Evolutionary conservation across 371 early-diverging fungal genomes (phyloP).

Genomic region (Mucor plumbeus): DNA sequence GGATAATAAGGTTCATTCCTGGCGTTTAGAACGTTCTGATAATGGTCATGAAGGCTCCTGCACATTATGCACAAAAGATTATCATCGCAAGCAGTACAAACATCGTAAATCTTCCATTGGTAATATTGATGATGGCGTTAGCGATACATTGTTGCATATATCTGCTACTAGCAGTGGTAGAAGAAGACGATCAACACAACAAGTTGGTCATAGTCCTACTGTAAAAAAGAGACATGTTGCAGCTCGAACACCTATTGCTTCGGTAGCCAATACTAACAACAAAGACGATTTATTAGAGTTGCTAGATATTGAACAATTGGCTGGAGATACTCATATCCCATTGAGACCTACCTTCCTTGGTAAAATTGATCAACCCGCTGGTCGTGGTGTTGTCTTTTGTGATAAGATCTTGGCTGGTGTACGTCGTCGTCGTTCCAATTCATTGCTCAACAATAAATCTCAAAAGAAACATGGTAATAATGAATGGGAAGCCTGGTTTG

Average conservation of each 20-base stretch:
- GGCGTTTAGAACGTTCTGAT: constrained; percentile 35
- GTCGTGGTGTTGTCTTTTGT: constrained; percentile 35
- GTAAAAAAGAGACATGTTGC: constrained; percentile 12
- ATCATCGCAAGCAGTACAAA: constrained; percentile 38
- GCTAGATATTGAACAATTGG: constrained; percentile 45
- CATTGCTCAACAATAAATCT: background rate
- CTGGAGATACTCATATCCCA: constrained; percentile 20
- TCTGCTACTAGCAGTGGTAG: background rate
- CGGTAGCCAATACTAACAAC: background rate
- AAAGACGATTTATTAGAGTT: constrained; percentile 20
- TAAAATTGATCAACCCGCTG: constrained; percentile 34
- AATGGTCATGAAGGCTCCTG: constrained; percentile 24
- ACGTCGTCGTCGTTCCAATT: constrained; percentile 23
- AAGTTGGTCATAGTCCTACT: background rate
- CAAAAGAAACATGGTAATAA: background rate
- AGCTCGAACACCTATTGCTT: background rate
- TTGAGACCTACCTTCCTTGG: constrained; percentile 34
- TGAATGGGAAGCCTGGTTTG: constrained; percentile 48
- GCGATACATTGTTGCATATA: background rate
- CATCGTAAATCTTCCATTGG: constrained; percentile 21
- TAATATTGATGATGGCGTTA: constrained; percentile 8
- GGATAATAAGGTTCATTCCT: constrained; percentile 40
- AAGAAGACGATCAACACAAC: constrained; percentile 8
- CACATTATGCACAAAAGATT: constrained; percentile 31
- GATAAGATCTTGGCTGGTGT: constrained; percentile 43